Conservation (phyloP, 345 rosid species). For the Mercurialis annua region DNA sequence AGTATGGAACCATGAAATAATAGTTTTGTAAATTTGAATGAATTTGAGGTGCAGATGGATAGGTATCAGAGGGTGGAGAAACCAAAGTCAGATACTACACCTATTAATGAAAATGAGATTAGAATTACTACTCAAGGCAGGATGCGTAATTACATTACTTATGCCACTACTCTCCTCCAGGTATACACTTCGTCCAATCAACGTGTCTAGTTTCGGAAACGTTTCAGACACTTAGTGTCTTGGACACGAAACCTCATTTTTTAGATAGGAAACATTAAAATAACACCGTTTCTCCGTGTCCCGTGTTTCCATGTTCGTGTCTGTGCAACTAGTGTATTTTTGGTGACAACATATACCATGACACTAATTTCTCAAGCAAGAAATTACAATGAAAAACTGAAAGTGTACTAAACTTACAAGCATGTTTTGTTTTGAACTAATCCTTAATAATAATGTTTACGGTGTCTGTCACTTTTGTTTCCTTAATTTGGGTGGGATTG, state of each 20-base stretch:
- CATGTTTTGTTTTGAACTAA: not conserved
- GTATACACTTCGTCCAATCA: slow-evolving; percentile 5
- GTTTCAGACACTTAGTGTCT: too few species aligned
- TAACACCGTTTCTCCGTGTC: too few species aligned
- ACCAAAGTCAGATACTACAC: slow-evolving; percentile 24
- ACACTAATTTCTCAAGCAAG: too few species aligned
- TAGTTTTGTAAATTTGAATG: too few species aligned
- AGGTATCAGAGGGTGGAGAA: slow-evolving; percentile 42
- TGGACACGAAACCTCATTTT: too few species aligned
- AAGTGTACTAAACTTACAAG: not conserved
- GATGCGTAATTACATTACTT: slow-evolving; percentile 38
- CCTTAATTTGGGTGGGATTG: not conserved
- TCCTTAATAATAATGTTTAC: not conserved
- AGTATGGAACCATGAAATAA: too few species aligned
- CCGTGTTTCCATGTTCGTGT: too few species aligned
- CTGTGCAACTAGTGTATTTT: too few species aligned
- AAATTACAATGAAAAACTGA: too few species aligned
- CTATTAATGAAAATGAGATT: slow-evolving; percentile 38
- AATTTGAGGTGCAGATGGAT: slow-evolving; percentile 16
- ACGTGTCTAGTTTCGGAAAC: too few species aligned
- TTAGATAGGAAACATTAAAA: too few species aligned
- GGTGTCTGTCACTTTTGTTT: not conserved
- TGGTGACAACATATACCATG: too few species aligned
- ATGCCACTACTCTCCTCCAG: slow-evolving; percentile 36
- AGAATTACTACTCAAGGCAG: slow-evolving; percentile 41